Conservation (phyloP, 805 yeast species). For the Metschnikowia bowlesiae region DNA sequence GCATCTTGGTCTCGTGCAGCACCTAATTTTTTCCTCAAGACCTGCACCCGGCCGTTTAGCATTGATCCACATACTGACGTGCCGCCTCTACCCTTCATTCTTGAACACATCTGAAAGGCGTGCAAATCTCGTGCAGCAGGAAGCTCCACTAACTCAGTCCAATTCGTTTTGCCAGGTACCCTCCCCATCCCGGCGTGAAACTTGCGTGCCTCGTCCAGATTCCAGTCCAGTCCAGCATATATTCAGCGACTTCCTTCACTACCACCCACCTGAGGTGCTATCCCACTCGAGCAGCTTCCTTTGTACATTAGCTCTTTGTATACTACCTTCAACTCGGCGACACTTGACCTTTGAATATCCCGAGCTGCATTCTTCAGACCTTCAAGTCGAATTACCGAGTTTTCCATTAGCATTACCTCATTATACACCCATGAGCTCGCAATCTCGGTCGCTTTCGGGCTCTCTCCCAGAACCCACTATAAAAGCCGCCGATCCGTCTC, state of each 20-base stretch:
- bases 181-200: not conserved
- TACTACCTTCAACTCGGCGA: constrained; percentile 5
- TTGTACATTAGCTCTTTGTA: constrained; percentile 16
- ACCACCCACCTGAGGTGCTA: not conserved
- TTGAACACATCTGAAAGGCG: not conserved
- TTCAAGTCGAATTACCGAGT: not conserved
- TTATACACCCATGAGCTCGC: constrained; percentile 12
- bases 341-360: too few relatives aligned
- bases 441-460: constrained; percentile 21
- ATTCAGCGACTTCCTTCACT: not conserved
- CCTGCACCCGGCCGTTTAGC: constrained; percentile 1
- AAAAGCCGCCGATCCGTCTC: constrained; percentile 5
- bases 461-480: constrained; percentile 9
- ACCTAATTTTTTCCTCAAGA: constrained; percentile 4
- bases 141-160: not conserved
- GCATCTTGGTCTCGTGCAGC: constrained; percentile 4
- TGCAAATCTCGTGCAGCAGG: not conserved
- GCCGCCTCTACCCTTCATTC: not conserved
- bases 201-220: not conserved
- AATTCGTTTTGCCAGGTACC: not conserved
- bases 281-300: not conserved
- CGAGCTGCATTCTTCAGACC: not conserved
- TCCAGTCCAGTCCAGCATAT: not conserved
- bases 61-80: constrained; percentile 1
- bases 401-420: constrained; percentile 1